Evolutionary conservation across 352 stramenopile species (phyloP).

Genomic region (Phytophthora brassicae): DNA sequence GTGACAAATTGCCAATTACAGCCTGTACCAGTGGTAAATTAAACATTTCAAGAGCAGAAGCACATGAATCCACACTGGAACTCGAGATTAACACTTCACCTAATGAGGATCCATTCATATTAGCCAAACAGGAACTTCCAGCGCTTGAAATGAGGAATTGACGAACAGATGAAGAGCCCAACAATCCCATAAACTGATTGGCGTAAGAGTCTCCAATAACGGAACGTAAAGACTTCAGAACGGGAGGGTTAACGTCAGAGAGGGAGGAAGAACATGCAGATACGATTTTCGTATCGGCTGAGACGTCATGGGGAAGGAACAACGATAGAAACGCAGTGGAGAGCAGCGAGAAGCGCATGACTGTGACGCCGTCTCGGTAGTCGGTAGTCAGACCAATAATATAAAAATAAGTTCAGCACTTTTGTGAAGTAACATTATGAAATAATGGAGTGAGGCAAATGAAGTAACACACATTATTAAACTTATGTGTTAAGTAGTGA

Average conservation of each 20-base stretch:
- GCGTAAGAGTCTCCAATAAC: slow-evolving; percentile 27
- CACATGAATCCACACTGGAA: slow-evolving; percentile 40
- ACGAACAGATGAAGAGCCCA: slow-evolving; percentile 30
- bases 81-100: slow-evolving; percentile 37
- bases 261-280: slow-evolving; percentile 34
- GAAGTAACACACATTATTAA: no score
- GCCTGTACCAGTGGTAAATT: slow-evolving; percentile 48
- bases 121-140: slow-evolving; percentile 55
- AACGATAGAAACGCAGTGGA: slow-evolving; percentile 9
- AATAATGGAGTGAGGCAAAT: no score
- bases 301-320: slow-evolving; percentile 9
- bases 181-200: slow-evolving; percentile 26
- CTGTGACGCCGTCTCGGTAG: neutral
- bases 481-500: no score
- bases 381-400: neutral
- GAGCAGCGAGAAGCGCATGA: slow-evolving; percentile 15
- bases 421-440: no score
- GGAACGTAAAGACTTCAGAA: slow-evolving; percentile 28
- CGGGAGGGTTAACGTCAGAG: slow-evolving; percentile 28
- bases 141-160: slow-evolving; percentile 45
- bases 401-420: no score
- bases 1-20: slow-evolving; percentile 41
- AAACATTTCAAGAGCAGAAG: slow-evolving; percentile 32
- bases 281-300: slow-evolving; percentile 27
- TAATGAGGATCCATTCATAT: slow-evolving; percentile 58